These are phyloP conservation scores for Lichenothelia convexa DNA, from an alignment of 495 filamentous ascomycete genomes.

Conservation along the genomic window DNA sequence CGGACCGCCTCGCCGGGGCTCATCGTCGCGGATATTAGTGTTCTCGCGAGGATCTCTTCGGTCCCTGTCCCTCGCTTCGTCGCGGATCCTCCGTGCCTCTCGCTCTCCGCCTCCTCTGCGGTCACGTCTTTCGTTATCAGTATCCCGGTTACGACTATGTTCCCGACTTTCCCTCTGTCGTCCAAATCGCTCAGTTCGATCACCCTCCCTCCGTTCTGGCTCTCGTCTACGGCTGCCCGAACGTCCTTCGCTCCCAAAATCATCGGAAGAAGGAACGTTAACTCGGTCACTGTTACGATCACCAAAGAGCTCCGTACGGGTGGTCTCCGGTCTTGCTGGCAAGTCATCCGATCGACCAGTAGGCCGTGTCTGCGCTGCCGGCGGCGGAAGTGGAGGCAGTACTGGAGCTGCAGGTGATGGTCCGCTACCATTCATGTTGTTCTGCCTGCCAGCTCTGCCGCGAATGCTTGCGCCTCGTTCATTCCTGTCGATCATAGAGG, in stretches of 20 bases:
- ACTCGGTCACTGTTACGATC: not conserved
- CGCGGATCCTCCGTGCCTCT: not conserved
- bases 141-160: not conserved
- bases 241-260: too few relatives aligned
- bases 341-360: too few relatives aligned
- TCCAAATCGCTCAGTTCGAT: not conserved
- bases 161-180: not conserved
- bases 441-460: too few relatives aligned
- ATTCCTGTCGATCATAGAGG: too few relatives aligned
- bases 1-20: slow-evolving; percentile 2
- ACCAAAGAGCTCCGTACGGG: too few relatives aligned
- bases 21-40: not conserved
- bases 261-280: not conserved
- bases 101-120: not conserved
- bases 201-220: not conserved
- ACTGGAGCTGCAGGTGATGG: too few relatives aligned
- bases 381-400: too few relatives aligned
- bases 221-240: not conserved
- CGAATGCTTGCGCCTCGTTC: too few relatives aligned
- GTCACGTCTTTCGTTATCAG: too few relatives aligned
- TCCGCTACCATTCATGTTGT: too few relatives aligned
- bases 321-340: too few relatives aligned
- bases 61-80: not conserved
- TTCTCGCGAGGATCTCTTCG: not conserved
- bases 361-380: too few relatives aligned